Evolutionary conservation across 805 yeast genomes (phyloP), one percentile per base, ranked within the genome.

Genomic region (Scheffersomyces ergatensis): DNA sequence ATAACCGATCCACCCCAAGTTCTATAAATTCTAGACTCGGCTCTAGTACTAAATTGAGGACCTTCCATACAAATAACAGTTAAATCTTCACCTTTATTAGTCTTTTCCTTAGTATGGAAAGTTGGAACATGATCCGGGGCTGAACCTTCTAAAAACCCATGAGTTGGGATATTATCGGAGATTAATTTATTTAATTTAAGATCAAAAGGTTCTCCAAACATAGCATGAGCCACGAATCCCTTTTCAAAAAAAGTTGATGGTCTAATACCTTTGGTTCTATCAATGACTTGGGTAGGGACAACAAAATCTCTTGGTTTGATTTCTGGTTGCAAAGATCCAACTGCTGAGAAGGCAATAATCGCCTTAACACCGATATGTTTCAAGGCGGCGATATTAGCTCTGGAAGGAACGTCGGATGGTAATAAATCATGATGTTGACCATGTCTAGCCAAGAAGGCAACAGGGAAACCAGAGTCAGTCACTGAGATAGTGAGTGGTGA

Each of bases 31-130:
- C 77, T 78, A 12, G 97, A 89, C 68, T 93, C 99, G 8, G 99
- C 98, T 50, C 99, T 78, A 12, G 99, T 93, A 29, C 95, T 83
- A 65, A 93, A 93, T 37, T 93, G 96, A 3, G 99, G 99, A 33
- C 99, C 99, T 67, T 92, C 99, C 99, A 93, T 93, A 64, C 99
- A 93, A 47, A 93, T 77, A 31, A 93, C 80, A 5, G 95, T 85
- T 43, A 86, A 67, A 55, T 92, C 97, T 43, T 78, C 82, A 41
- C 78, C 78, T 25, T 66, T 66, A 50, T 80, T 83, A 37, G 88
- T 69, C 40, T 61, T 67, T 16, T 53, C 42, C 62, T 80, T 83
- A 39, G 88, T 72, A 66, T 85, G 95, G 63, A 90, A 66, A 34
- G 63, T 64, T 4, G 61, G 80, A 63, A 39, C 36, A 21, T 70